Evolutionary conservation across 148 eudicot genomes (phyloP).

Genomic region (Heliamphora exappendiculata): DNA sequence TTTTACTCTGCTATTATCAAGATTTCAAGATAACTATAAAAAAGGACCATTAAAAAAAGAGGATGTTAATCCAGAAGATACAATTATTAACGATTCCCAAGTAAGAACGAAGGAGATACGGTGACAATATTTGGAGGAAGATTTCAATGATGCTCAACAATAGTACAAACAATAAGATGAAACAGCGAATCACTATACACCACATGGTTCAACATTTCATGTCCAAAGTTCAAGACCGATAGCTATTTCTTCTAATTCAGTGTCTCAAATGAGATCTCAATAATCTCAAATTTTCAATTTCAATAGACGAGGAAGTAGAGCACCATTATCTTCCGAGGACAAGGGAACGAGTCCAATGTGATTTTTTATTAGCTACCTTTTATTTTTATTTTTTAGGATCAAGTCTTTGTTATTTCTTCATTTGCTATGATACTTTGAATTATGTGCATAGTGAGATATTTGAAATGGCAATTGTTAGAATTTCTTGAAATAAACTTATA

Average conservation of each 20-base stretch:
- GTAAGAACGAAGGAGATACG: background rate
- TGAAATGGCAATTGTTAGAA: too few relatives aligned
- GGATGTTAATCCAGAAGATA: background rate
- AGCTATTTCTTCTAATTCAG: background rate
- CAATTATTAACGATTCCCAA: background rate
- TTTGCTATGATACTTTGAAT: too few relatives aligned
- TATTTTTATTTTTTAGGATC: too few relatives aligned
- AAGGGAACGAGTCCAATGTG: background rate
- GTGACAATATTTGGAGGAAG: background rate
- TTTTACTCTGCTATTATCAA: background rate
- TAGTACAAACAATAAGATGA: background rate
- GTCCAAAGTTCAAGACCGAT: background rate
- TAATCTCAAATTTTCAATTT: background rate
- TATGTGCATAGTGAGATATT: too few relatives aligned
- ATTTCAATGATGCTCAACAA: background rate
- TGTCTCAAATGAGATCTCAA: background rate
- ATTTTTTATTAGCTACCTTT: too few relatives aligned
- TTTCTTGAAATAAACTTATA: too few relatives aligned
- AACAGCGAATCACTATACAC: background rate
- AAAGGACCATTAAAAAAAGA: background rate
- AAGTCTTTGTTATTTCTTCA: too few relatives aligned
- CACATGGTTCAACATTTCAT: background rate
- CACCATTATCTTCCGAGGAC: background rate
- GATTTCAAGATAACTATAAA: background rate
- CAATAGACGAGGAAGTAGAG: background rate